Base-by-base conservation (phyloP, 2,329 filamentous ascomycete species). In the Aspergillus sp. region DNA sequence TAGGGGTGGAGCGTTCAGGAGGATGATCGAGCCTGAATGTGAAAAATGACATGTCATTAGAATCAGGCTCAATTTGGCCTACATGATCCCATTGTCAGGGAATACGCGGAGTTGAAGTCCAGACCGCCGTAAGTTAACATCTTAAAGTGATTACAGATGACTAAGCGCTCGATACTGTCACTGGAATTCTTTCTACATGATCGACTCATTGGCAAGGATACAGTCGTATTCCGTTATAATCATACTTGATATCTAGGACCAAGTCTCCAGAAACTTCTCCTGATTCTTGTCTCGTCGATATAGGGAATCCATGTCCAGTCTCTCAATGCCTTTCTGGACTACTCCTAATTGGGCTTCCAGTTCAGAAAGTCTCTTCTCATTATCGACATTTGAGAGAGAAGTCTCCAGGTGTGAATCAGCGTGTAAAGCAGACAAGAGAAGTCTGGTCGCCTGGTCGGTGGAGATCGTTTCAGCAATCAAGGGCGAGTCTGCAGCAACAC, bases 191-290 rank as follows among this genome's bases (percentile, higher is more conserved):
- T 29, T 29, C 25, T 10, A 11, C 21, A 23, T n/a, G 21, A 23
- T 23, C 4, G 4, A 23, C 21, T 23, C 25, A 29, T 29, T 29
- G 25, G 7, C 5, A 29, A 10, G 7, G 25, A 7, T 29, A 29
- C 11, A 29, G 25, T 29, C 7, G 25, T 29, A 10, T 29, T 29
- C 25, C n/a, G n/a, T n/a, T n/a, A n/a, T n/a, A n/a, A n/a, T n/a
- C n/a, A n/a, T n/a, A n/a, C n/a, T n/a, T n/a, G 11, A 16, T 13
- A n/a, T 21, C 40, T 58, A 67, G 14, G 50, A 23, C 71, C 71
- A 74, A 46, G 50, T 63, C 40, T 70, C 64, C 36, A 74, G 50
- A 47, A 74, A 70, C 34, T 46, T 64, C 13, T 67, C 65, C 34
- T 61, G 65, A 11, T 48, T 50, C 44, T 58, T 61, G 50, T 73